Evolutionary conservation across 2,329 filamentous ascomycete species (phyloP).

Genomic region (Teratosphaeriaceae sp.): DNA sequence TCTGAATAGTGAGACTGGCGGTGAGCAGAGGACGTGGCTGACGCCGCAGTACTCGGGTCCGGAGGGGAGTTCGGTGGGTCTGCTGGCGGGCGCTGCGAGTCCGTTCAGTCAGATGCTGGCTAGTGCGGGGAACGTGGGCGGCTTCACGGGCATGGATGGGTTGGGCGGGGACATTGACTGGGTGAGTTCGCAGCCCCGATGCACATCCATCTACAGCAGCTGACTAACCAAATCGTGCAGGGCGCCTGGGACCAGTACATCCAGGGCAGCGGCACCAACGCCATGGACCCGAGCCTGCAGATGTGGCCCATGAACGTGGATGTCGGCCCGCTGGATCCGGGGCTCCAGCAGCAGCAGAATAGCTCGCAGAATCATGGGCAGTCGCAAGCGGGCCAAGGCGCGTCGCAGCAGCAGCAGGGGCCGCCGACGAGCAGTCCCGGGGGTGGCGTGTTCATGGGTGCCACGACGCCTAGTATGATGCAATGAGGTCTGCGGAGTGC

Average conservation of each 20-base stretch:
- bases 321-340: constrained; percentile 18
- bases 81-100: constrained; percentile 22
- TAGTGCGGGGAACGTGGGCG: constrained; percentile 19
- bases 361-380: constrained; percentile 16
- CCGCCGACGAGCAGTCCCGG: not conserved
- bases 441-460: constrained; percentile 36
- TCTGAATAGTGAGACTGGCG: constrained; percentile 27
- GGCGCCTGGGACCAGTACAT: constrained; percentile 65
- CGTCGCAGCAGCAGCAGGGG: not conserved
- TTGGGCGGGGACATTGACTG: constrained; percentile 43
- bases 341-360: constrained; percentile 21
- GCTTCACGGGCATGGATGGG: constrained; percentile 49
- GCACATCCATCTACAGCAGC: too few relatives aligned
- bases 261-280: constrained; percentile 43
- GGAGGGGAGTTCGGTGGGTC: constrained; percentile 25
- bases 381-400: constrained; percentile 3
- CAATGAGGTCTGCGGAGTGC: too few relatives aligned
- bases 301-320: constrained; percentile 40
- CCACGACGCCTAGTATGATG: constrained; percentile 7
- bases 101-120: constrained; percentile 29
- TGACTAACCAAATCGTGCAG: too few relatives aligned
- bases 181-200: constrained; percentile 42
- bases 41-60: constrained; percentile 31
- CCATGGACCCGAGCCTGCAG: constrained; percentile 32
- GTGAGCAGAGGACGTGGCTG: constrained; percentile 23